phyloP scores from a whole-genome alignment of 164 flowering plant genomes.

The Annona squamosa region DNA sequence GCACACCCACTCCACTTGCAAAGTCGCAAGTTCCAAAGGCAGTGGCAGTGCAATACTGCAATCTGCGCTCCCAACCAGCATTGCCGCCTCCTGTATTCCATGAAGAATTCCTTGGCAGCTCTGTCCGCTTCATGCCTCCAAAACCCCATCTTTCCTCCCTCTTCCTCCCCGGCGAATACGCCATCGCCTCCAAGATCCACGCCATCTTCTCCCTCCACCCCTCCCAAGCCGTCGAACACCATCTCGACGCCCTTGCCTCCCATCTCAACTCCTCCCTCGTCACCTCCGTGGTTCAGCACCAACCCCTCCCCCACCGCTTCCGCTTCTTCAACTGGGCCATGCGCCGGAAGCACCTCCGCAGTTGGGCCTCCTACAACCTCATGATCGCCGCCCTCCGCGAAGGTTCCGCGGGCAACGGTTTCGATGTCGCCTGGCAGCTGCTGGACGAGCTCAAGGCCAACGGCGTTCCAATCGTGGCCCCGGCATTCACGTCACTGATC shows the following conservation, averaged over 20 bases:
- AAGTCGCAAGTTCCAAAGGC: no score
- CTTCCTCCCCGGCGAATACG: background rate
- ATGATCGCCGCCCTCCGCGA: slow-evolving; percentile 36
- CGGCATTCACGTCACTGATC: slow-evolving; percentile 50
- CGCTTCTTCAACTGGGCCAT: slow-evolving; percentile 73
- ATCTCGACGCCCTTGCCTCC: slow-evolving; percentile 32
- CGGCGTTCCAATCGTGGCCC: slow-evolving; percentile 23
- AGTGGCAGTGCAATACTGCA: no score
- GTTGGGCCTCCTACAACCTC: slow-evolving; percentile 26
- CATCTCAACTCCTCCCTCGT: slow-evolving; percentile 28
- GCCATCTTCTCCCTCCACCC: slow-evolving; percentile 19
- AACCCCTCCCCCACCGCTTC: slow-evolving; percentile 29
- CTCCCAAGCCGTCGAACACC: slow-evolving; percentile 31
- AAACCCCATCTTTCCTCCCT: background rate
- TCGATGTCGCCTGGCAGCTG: slow-evolving; percentile 49
- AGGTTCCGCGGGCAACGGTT: slow-evolving; percentile 16
- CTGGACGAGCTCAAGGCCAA: slow-evolving; percentile 40
- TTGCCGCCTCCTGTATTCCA: no score
- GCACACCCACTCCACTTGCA: no score
- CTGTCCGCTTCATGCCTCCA: background rate
- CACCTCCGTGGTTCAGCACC: slow-evolving; percentile 31
- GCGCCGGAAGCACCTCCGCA: slow-evolving; percentile 22
- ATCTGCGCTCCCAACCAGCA: no score
- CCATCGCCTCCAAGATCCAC: slow-evolving; percentile 16
- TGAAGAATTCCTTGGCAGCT: no score